Conservation (phyloP, 2,329 filamentous ascomycete genomes). For the Neonectria ditissima region DNA sequence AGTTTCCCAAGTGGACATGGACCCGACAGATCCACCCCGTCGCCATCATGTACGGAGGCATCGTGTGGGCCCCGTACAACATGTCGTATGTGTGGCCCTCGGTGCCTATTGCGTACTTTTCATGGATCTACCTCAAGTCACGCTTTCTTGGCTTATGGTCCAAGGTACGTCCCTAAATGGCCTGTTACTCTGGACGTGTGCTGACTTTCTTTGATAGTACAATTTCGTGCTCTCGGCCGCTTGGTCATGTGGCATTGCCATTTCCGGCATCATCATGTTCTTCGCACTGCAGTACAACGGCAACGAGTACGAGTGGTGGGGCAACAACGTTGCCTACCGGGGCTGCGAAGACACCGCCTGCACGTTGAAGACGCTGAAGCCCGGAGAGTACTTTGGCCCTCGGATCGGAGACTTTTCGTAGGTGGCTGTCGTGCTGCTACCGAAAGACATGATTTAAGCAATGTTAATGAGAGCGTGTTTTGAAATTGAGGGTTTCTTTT, state of each 20-base stretch:
- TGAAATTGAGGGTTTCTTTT: slow-evolving; percentile 28
- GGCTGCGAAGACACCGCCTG: slow-evolving; percentile 59
- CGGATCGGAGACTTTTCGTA: slow-evolving; percentile 52
- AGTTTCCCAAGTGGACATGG: slow-evolving; percentile 55
- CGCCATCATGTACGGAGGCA: slow-evolving; percentile 59
- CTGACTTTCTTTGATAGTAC: slow-evolving; percentile 51
- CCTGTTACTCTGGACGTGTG: neutral
- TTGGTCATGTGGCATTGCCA: slow-evolving; percentile 62
- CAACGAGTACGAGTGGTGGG: slow-evolving; percentile 61
- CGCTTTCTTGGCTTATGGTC: slow-evolving; percentile 64
- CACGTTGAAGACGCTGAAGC: slow-evolving; percentile 49
- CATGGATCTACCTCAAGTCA: slow-evolving; percentile 64
- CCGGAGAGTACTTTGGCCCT: slow-evolving; percentile 55
- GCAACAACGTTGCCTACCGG: slow-evolving; percentile 55
- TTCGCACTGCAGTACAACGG: slow-evolving; percentile 62
- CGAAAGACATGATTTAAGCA: slow-evolving; percentile 43
- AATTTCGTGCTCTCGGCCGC: slow-evolving; percentile 66
- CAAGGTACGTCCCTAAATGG: slow-evolving; percentile 51
- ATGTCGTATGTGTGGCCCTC: slow-evolving; percentile 64
- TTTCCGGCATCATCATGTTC: slow-evolving; percentile 65
- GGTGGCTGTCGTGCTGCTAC: neutral
- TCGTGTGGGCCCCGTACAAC: slow-evolving; percentile 63
- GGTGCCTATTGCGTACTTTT: slow-evolving; percentile 64
- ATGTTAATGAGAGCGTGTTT: slow-evolving; percentile 43
- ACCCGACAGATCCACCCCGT: slow-evolving; percentile 61